Conservation (phyloP, 139 green algal species). For the Spirogloea muscicola region DNA sequence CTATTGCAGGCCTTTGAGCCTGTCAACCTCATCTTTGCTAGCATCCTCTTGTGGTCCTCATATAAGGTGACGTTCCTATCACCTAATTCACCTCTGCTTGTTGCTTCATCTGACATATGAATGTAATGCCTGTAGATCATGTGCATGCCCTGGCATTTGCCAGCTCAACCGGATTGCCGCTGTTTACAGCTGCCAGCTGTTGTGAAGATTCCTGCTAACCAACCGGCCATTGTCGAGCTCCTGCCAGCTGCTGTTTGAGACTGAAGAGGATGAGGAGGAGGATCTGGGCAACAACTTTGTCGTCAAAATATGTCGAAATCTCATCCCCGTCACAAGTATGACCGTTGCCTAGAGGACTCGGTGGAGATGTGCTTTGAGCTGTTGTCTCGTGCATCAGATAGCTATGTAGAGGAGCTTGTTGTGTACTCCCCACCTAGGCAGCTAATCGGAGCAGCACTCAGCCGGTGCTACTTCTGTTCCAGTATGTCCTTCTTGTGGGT, state of each 20-base stretch:
- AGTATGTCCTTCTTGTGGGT: too few relatives aligned
- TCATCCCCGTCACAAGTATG: slow-evolving; percentile 60
- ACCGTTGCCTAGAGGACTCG: too few relatives aligned
- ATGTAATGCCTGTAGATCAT: slow-evolving; percentile 41
- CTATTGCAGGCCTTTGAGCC: slow-evolving; percentile 75
- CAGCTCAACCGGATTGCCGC: too few relatives aligned
- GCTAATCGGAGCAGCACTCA: too few relatives aligned
- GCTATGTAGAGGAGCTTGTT: too few relatives aligned
- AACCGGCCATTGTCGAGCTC: too few relatives aligned
- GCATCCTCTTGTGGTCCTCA: slow-evolving; percentile 79
- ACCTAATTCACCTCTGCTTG: background rate
- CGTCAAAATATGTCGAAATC: slow-evolving; percentile 67
- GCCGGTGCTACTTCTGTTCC: too few relatives aligned
- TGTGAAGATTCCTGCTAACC: too few relatives aligned
- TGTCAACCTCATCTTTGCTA: slow-evolving; percentile 86
- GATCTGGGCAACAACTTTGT: slow-evolving; percentile 73
- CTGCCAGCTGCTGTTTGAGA: slow-evolving; percentile 5
- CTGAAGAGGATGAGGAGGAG: slow-evolving; percentile 66
- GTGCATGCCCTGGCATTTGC: background rate
- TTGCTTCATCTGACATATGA: background rate
- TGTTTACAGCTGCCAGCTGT: too few relatives aligned
- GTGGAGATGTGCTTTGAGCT: too few relatives aligned
- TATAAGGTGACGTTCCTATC: slow-evolving; percentile 52
- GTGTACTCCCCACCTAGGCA: too few relatives aligned
- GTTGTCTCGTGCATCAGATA: too few relatives aligned